Percentiles rank a stretch among this genome's conserved stretches.
Conservation (phyloP, 768 basidiomycete genomes). For the Suillus clintonianus region DNA sequence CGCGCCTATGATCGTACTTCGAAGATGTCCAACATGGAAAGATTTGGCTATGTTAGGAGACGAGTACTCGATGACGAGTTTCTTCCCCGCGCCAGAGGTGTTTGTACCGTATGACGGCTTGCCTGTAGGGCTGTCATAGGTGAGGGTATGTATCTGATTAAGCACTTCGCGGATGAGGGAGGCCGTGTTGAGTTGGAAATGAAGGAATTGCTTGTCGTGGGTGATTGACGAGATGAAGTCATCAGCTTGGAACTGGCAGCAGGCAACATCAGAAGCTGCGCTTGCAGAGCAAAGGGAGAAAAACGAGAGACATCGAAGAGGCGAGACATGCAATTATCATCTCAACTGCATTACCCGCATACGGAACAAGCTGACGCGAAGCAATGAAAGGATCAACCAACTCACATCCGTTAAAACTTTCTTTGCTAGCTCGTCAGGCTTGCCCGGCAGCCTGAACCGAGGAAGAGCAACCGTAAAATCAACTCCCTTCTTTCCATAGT, state of each 20-base stretch:
- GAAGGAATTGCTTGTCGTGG: conserved; percentile 79
- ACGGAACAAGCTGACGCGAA: neutral
- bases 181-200: conserved; percentile 70
- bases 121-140: conserved; percentile 58
- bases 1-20: conserved; percentile 98
- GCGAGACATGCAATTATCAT: neutral
- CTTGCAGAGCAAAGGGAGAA: neutral
- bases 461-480: conserved; percentile 92
- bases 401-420: conserved; percentile 75
- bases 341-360: neutral
- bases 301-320: neutral
- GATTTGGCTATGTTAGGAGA: conserved; percentile 98
- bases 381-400: conserved; percentile 8
- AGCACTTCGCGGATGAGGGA: conserved; percentile 70
- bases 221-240: conserved; percentile 72
- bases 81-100: conserved; percentile 76
- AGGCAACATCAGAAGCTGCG: neutral
- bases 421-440: conserved; percentile 75
- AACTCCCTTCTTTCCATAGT: conserved; percentile 90
- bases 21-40: conserved; percentile 96
- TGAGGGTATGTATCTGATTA: conserved; percentile 72
- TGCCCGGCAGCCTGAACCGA: conserved; percentile 85
- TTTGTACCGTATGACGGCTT: conserved; percentile 83
- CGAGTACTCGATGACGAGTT: conserved; percentile 87
- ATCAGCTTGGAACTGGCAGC: conserved; percentile 76